Base-by-base conservation (phyloP, 495 filamentous ascomycete species). In the Staphylotrichum tortipilum region DNA sequence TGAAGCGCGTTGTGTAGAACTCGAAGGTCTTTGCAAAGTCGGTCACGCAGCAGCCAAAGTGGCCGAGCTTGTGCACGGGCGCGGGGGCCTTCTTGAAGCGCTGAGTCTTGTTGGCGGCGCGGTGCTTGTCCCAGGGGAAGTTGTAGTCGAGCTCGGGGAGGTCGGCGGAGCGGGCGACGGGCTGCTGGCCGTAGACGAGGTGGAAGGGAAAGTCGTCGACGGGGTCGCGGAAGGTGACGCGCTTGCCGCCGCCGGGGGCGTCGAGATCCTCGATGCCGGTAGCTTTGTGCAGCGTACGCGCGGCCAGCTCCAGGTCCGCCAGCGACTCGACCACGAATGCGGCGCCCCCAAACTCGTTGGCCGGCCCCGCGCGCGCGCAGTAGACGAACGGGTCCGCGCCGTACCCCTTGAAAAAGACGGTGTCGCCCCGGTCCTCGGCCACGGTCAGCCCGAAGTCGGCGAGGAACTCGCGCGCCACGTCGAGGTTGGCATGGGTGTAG, bases 11-110 rank as follows among this genome's bases (percentile, higher is more conserved):
- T 2, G 74, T 81, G 61, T 84, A 88, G 64, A 80, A 88, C 8
- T 73, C 54, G 31, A 78, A 54, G 8, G 76, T 59, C 11, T 64
- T 63, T 3, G 71, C 65, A 49, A 82, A 85, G 33, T 80, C 62
- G 41, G 71, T 69, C 11, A 79, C 76, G 56, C 73, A 75, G 12
- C 79, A 58, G 0, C 83, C 84, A 42, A 78, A 85, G 59, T 86
- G 83, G 8, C 83, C 84, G 1, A 86, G 68, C 68, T 86, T 87
- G 63, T 86, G 78, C 2, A 86, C 69, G 0, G 77, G 72, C 2
- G 81, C 79, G 0, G 83, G 82, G 3, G 80, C 68, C 60, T 72
- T 78, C 70, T 65, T 53, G 57, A 73, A 75, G 8, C 70, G 63
- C 57, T 71, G 68, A 37, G 63, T 67, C 44, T 63, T 62, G 58